Conservation (phyloP, 352 stramenopile genomes). For the Phytophthora foliorum region DNA sequence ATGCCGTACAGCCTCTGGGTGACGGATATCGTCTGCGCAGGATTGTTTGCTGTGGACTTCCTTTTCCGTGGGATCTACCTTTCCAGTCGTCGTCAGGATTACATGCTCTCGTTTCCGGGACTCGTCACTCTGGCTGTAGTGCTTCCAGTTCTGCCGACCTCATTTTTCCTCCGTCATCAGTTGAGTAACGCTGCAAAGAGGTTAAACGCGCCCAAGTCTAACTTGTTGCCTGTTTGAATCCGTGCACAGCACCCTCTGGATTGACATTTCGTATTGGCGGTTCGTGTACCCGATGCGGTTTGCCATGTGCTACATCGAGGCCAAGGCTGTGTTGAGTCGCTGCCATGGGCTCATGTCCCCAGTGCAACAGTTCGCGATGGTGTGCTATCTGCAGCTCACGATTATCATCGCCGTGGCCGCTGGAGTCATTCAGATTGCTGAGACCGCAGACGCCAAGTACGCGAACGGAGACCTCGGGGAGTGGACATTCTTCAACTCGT, state of each 20-base stretch:
- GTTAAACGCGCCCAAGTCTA: not conserved
- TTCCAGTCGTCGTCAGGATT: constrained; percentile 70
- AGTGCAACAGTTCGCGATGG: constrained; percentile 77
- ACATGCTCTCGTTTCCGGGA: constrained; percentile 65
- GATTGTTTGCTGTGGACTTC: constrained; percentile 69
- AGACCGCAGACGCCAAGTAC: constrained; percentile 65
- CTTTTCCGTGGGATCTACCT: constrained; percentile 80
- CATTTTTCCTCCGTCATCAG: constrained; percentile 76
- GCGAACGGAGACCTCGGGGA: constrained; percentile 62
- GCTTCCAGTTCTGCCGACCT: constrained; percentile 74
- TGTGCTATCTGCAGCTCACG: constrained; percentile 84
- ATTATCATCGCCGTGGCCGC: constrained; percentile 80
- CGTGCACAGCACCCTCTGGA: constrained; percentile 71
- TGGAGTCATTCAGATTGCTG: constrained; percentile 86
- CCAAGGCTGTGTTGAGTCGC: constrained; percentile 76
- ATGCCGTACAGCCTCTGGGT: constrained; percentile 72
- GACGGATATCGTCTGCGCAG: constrained; percentile 70
- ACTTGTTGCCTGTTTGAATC: not conserved
- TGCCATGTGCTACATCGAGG: constrained; percentile 82
- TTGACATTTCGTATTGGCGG: constrained; percentile 72
- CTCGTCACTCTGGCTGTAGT: constrained; percentile 75
- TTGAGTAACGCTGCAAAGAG: constrained; percentile 43
- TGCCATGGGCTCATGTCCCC: constrained; percentile 84
- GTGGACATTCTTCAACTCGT: constrained; percentile 90
- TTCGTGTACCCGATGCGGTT: constrained; percentile 87